Base-by-base conservation (phyloP, 73 alveolate genomes). In the Stentor roeselii region DNA sequence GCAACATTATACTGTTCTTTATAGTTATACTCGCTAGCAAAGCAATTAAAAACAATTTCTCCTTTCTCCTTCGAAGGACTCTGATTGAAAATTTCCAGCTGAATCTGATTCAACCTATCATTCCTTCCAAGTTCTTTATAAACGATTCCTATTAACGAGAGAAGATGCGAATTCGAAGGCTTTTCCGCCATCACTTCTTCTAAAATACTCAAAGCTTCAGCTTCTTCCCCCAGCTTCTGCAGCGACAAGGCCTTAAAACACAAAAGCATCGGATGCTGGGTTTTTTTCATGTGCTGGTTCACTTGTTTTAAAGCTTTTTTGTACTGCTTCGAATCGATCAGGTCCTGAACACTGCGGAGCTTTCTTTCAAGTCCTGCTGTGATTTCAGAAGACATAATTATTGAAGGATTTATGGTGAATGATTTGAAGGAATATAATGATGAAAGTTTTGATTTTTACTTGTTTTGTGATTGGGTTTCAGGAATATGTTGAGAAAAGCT, bases 331-430 rank as follows among this genome's bases (percentile, higher is more conserved):
- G 15, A 27, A 27, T 67, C 80, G 37, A 67, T 0, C 27, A 67
- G 41, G 41, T 67, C 80, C 42, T 67, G 37, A 67, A 67, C 41
- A 36, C 14, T 15, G 27, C 80, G 21, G 1, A 67, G n/a, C 80
- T 67, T 67, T 32, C 80, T 67, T 67, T 67, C 80, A 1, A 67
- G 15, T n/a, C n/a, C 80, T 21, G 80, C 50, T 34, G 80, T 50
- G 30, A 50, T 50, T 50, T 50, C 67, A 50, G 67, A 11, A 21
- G 67, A 50, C 67, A 50, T 50, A 11, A 11, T 50, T 50, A 50
- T 50, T 11, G 67, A 6, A 50, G 6, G 67, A 50, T 6, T 50
- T 50, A 11, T 50, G 21, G 6, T 50, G 67, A 11, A 11, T 50
- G 6, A 21, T 11, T 50, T 50, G 67, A 50, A n/a, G n/a, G n/a